Percentiles rank a stretch among this genome's conserved stretches.
These are phyloP conservation scores for Quercus tomentella DNA, from an alignment of 331 rosid genomes.

Conservation along the genomic window DNA sequence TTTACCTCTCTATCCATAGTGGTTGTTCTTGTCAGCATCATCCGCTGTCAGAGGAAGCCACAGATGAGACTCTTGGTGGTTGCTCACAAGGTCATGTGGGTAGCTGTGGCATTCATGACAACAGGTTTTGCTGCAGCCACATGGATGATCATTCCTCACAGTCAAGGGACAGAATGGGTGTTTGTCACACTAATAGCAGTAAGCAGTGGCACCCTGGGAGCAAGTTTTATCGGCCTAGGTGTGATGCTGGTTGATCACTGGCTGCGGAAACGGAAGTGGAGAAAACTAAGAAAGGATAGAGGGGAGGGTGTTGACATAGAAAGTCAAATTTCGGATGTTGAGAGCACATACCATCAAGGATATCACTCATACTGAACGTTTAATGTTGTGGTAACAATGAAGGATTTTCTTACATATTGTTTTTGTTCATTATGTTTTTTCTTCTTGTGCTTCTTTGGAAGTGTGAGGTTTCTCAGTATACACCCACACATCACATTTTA, in stretches of 20 bases:
- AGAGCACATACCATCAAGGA: conserved; percentile 37
- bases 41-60: conserved; percentile 55
- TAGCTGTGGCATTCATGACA: conserved; percentile 60
- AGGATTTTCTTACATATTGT: background rate
- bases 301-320: conserved; percentile 27
- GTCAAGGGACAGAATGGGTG: conserved; percentile 24
- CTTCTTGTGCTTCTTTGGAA: background rate
- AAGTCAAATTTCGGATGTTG: conserved; percentile 42
- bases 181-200: conserved; percentile 35
- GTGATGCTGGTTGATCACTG: conserved; percentile 50
- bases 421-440: background rate
- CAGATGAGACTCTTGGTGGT: conserved; percentile 31
- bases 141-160: conserved; percentile 55
- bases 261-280: conserved; percentile 53
- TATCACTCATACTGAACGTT: conserved; percentile 52
- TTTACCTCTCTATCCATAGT: conserved; percentile 61
- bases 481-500: no score
- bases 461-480: no score
- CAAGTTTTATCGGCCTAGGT: conserved; percentile 41
- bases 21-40: conserved; percentile 62
- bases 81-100: conserved; percentile 69
- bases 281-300: conserved; percentile 20
- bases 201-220: conserved; percentile 51
- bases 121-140: conserved; percentile 61
- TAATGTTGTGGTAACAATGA: background rate